These are phyloP conservation scores for Arthrobotrys iridis DNA, from an alignment of 2,329 filamentous ascomycete genomes.

Conservation along the genomic window DNA sequence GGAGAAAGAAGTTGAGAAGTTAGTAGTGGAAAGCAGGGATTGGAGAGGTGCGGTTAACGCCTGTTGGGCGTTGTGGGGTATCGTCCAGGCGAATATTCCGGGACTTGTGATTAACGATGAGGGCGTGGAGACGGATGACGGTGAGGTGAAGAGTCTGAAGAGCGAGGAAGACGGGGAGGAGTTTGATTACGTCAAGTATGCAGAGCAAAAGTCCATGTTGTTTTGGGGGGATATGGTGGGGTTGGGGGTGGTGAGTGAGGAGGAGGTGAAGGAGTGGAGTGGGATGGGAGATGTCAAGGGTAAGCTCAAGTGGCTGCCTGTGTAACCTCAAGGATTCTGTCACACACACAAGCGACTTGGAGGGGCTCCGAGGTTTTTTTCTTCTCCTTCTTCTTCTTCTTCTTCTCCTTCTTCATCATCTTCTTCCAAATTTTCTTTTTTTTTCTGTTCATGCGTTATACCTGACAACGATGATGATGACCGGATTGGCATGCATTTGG, in stretches of 20 bases:
- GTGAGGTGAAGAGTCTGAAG: slow-evolving; percentile 57
- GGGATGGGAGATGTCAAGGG: slow-evolving; percentile 49
- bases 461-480: not conserved
- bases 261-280: slow-evolving; percentile 70
- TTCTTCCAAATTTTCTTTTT: slow-evolving; percentile 5
- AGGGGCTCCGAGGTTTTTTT: too few relatives aligned
- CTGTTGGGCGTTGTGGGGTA: slow-evolving; percentile 94
- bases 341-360: too few relatives aligned
- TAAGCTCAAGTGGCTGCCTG: slow-evolving; percentile 40
- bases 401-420: too few relatives aligned
- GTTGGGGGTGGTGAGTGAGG: slow-evolving; percentile 76
- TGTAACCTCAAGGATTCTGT: slow-evolving; percentile 10
- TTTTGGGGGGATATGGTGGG: slow-evolving; percentile 91
- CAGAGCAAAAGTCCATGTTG: slow-evolving; percentile 88
- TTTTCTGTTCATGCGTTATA: not conserved
- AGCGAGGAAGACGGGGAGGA: slow-evolving; percentile 73
- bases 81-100: slow-evolving; percentile 89
- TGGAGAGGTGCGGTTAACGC: slow-evolving; percentile 91
- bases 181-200: slow-evolving; percentile 93
- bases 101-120: slow-evolving; percentile 65
- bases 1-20: slow-evolving; percentile 74
- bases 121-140: slow-evolving; percentile 55
- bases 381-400: too few relatives aligned
- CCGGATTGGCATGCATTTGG: not conserved
- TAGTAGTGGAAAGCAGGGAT: slow-evolving; percentile 80